Base-by-base conservation (phyloP, 345 rosid species). In the Dipteronia dyeriana region DNA sequence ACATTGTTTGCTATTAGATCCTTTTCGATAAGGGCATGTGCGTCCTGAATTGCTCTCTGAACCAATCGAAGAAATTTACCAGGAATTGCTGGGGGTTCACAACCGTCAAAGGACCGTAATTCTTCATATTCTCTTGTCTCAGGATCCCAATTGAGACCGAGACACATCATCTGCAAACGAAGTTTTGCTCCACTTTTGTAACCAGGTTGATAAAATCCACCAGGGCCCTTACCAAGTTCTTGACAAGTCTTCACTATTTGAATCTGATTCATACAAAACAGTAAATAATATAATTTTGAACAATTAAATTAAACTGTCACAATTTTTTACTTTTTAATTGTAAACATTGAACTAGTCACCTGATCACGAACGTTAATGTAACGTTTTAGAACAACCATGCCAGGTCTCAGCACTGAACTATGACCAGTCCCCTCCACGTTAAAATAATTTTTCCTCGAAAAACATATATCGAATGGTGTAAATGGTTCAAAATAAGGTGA, bases 91-190 rank as follows among this genome's bases (percentile, higher is more conserved):
- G 91, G 88, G 22, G 86, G 72, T 45, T 75, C 63, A 19, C 80
- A 82, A 70, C 79, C 83, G 61, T 88, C 88, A 45, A 76, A 16
- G 1, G 74, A 43, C 22, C 85, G 79, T 25, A 4, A 31, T 23
- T 22, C 66, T 34, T 56, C 79, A 65, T 90, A 91, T 56, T 78
- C 73, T 73, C 85, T 49, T 4, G 85, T 80, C 61, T 75, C 76
- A 9, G 91, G 91, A 74, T 86, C 86, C 94, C 88, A 91, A 65
- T 86, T 76, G 43, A 62, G 76, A 22, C 91, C 94, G 10, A 87
- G 91, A 67, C 89, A 91, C 94, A 90, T 90, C 92, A 91, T 88
- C 53, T 85, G 81, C 76, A 85, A 61, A 41, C 66, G 81, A 49
- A 90, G 81, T 82, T 81, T 87, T 31, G 85, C 90, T 72, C 92